Base-by-base conservation (phyloP, 1,284 basidiomycete species). In the Prillingera fragicola region DNA sequence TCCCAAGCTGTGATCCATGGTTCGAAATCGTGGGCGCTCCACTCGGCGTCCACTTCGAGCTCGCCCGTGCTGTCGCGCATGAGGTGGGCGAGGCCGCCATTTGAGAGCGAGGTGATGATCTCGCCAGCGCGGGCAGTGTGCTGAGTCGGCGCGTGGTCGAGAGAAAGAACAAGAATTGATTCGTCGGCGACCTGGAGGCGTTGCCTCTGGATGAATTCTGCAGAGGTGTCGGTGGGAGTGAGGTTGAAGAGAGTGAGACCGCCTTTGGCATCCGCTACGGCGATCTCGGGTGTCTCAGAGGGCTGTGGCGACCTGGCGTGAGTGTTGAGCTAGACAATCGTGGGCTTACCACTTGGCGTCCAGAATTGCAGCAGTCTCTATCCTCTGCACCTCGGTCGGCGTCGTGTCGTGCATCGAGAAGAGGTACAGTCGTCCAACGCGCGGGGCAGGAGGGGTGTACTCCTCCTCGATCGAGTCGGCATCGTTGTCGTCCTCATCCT, bases 1-100 rank as follows among this genome's bases (percentile, higher is more conserved):
- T 96, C 81, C 81, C 87, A 98, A 0, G 86, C 83, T 0, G 84
- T 81, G 36, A 90, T 83, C 95, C 95, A 99, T 0, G 94, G 86
- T 65, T 98, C 95, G 60, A 82, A 84, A 49, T 91, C 88, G 63
- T 98, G 95, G 5, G 88, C 94, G 8, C 79, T 73, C 92, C 94
- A 98, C 2, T 73, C 74, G 14, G 77, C 65, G 2, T 69, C 68
- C 1, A 83, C 63, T 0, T 62, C 41, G 33, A 37, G 26, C 4
- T 69, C 70, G 8, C 73, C 70, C 4, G 64, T 59, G 3, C 41
- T 24, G 3, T 75, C 67, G 18, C 71, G 67, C 2, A 77, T 75
- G 5, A 92, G 71, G 14, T 86, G 71, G 17, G 80, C 77, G 15
- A 95, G 63, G 2, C 73, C 75, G 4, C 90, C 88, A 52, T 83